phyloP scores from a whole-genome alignment of 352 stramenopile species.

The Phytophthora vignae region DNA sequence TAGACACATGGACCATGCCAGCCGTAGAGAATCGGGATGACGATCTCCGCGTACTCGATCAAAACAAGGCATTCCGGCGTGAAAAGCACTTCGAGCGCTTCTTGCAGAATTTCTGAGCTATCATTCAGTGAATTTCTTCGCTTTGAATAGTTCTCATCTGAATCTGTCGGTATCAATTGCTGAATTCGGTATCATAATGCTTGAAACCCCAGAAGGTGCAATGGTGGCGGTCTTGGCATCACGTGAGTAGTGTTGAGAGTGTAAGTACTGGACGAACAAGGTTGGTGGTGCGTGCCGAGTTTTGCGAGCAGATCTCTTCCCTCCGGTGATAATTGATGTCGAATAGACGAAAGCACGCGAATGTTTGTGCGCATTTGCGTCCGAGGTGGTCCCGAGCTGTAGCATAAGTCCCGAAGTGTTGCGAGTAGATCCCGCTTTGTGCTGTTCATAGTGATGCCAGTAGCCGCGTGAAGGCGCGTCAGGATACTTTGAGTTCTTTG shows the following conservation, averaged over 20 bases:
- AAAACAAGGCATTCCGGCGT: conserved; percentile 40
- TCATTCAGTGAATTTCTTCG: neutral
- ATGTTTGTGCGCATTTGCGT: neutral
- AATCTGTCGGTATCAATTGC: neutral
- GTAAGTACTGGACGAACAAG: too few relatives aligned
- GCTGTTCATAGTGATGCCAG: neutral
- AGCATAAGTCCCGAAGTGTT: neutral
- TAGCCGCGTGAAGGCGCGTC: neutral
- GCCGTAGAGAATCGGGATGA: conserved; percentile 33
- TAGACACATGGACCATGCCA: conserved; percentile 17
- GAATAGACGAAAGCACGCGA: neutral
- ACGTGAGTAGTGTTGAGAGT: neutral
- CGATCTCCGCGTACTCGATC: conserved; percentile 40
- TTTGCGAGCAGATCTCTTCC: neutral
- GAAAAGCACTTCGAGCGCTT: conserved; percentile 25
- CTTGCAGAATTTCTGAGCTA: neutral
- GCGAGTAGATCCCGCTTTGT: neutral
- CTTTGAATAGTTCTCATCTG: too few relatives aligned
- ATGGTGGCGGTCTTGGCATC: neutral
- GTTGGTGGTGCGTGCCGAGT: neutral
- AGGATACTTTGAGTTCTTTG: conserved; percentile 12
- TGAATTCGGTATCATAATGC: neutral
- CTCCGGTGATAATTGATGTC: neutral
- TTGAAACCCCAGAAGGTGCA: neutral
- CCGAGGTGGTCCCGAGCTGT: neutral